Conservation (phyloP, 2,329 filamentous ascomycete species). For the Neonectria ditissima region DNA sequence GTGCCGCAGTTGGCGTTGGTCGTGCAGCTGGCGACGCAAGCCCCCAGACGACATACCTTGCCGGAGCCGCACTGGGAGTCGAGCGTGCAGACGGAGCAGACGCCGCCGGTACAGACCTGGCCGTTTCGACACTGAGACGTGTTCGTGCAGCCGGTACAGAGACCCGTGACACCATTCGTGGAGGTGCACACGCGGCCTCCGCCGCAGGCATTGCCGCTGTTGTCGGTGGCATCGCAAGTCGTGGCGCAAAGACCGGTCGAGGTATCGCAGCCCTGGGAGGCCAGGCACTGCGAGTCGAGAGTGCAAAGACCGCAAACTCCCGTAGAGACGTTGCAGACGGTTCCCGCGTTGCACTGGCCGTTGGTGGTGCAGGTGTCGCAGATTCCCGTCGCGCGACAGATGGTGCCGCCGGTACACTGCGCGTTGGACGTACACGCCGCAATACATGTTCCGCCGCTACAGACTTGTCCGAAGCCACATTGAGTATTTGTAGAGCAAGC, state of each 20-base stretch:
- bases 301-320: slow-evolving; percentile 7
- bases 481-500: slow-evolving; percentile 1
- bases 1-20: slow-evolving; percentile 16
- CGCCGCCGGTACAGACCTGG: slow-evolving; percentile 7
- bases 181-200: slow-evolving; percentile 23
- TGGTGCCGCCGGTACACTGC: slow-evolving; percentile 9
- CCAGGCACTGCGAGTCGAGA: slow-evolving; percentile 13
- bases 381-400: slow-evolving; percentile 10
- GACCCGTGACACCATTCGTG: not conserved
- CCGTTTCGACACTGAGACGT: slow-evolving; percentile 14
- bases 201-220: slow-evolving; percentile 7
- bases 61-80: slow-evolving; percentile 17
- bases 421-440: slow-evolving; percentile 14
- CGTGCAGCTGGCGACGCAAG: slow-evolving; percentile 15
- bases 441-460: slow-evolving; percentile 18
- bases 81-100: slow-evolving; percentile 1
- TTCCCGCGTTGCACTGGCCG: slow-evolving; percentile 19
- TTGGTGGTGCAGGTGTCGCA: slow-evolving; percentile 17
- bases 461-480: slow-evolving; percentile 13
- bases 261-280: slow-evolving; percentile 20
- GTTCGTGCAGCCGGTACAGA: slow-evolving; percentile 12
- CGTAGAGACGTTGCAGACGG: slow-evolving; percentile 1
- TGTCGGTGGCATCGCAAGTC: slow-evolving; percentile 6
- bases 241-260: slow-evolving; percentile 15
- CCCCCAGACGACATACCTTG: slow-evolving; percentile 17